phyloP scores from a whole-genome alignment of 345 rosid species.

The Erucastrum elatum region DNA sequence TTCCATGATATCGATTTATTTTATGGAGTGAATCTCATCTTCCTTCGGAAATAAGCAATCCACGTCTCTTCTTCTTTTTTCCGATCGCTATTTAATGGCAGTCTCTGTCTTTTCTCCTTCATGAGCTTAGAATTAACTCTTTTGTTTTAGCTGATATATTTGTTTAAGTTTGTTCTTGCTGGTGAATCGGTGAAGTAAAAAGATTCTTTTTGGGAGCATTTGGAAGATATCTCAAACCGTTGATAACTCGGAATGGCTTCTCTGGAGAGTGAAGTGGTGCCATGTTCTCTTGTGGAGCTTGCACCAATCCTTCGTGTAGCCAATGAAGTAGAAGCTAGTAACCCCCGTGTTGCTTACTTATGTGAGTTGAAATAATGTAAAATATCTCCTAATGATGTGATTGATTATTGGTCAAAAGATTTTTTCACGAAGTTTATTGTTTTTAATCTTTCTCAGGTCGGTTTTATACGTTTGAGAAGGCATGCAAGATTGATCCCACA shows the following conservation, averaged over 20 bases:
- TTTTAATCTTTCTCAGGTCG: constrained; percentile 50
- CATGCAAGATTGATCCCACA: constrained; percentile 64
- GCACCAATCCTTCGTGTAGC: constrained; percentile 67
- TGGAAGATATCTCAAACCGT: constrained; percentile 50
- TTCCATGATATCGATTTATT: constrained; percentile 13
- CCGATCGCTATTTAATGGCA: not conserved
- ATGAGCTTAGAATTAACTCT: constrained; percentile 4
- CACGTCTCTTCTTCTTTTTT: not conserved
- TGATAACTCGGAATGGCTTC: constrained; percentile 52
- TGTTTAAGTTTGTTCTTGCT: constrained; percentile 10
- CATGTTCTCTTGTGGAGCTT: constrained; percentile 56
- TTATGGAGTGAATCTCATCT: constrained; percentile 11
- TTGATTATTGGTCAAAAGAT: not conserved
- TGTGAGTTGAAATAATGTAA: constrained; percentile 40
- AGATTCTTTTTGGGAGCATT: not conserved
- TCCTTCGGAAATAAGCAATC: constrained; percentile 20
- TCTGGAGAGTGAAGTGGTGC: constrained; percentile 61
- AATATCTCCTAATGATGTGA: not conserved
- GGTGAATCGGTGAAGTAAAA: not conserved
- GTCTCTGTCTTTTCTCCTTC: not conserved
- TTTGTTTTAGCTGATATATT: not conserved
- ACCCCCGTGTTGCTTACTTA: constrained; percentile 59
- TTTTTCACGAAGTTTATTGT: not conserved
- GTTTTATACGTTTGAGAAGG: constrained; percentile 82
- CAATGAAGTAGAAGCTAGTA: constrained; percentile 56